Evolutionary conservation across 345 rosid species (phyloP), one percentile per base, ranked within the genome.

Genomic region (Syzygium grande): DNA sequence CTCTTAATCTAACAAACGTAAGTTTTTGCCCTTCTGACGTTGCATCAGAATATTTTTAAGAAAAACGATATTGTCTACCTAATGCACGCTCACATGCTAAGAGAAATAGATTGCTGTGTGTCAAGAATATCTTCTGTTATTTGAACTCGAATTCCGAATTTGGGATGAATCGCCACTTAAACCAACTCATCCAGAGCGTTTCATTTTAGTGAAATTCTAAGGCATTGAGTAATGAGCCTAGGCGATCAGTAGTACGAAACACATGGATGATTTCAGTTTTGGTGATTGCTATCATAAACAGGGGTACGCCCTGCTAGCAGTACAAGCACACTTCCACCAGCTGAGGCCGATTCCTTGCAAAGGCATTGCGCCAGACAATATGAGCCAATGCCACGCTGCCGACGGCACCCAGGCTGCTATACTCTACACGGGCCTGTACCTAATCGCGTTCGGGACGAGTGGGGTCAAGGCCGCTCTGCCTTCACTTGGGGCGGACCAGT

Each of bases 401-500:
- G 77, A 38, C 54, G 11, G 88, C 27, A 63, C 85, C 90, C 95
- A 93, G 85, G 51, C 65, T 5, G 94, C 92, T 2, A 85, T 93
- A 16, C 90, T 93, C 52, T 91, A 87, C 85, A 85, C 89, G 1
- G 95, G 96, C 43, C 86, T 95, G 14, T 95, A 95, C 91, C 93
- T 93, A 4, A 53, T 95, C 9, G 96, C 96, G 7, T 34, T 92
- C 0, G 97, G 96, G 7, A 93, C 93, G 2, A 63, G 95, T 3
- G 96, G 96, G 11, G 84, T 95, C 30, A 95, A 94, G 88, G 93
- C 94, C 3, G 92, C 91, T 41, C 85, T 94, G 88, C 96, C 95
- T 2, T n/a, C 95, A 0, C 77, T 95, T 9, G 97, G 97, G 25
- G 96, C 97, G 2, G 95, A 93, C 87, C 97, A 95, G 77, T 95